Conservation (phyloP, 73 alveolate genomes). For the Durusdinium trenchii region DNA sequence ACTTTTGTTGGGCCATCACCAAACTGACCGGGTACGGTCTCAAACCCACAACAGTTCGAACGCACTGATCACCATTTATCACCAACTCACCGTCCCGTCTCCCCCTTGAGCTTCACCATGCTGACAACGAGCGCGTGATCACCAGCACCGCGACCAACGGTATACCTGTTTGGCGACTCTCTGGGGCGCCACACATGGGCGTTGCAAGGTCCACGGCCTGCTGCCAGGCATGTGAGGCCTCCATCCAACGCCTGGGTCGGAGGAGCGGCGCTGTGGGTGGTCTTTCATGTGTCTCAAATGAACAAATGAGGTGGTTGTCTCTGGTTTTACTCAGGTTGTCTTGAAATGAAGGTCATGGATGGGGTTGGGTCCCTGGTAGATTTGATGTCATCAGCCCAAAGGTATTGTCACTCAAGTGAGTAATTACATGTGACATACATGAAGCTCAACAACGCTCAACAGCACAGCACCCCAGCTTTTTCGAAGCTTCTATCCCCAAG, state of each 20-base stretch:
- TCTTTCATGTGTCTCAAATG: too few species aligned
- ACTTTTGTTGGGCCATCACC: too few species aligned
- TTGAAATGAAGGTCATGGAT: background rate
- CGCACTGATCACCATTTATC: background rate
- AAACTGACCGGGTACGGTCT: too few species aligned
- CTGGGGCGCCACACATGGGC: background rate
- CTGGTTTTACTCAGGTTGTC: background rate
- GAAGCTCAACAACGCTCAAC: too few species aligned
- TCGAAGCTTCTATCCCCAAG: too few species aligned
- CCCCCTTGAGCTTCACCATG: background rate
- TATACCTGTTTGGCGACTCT: too few species aligned
- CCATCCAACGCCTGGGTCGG: slow-evolving; percentile 68
- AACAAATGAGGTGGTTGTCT: background rate
- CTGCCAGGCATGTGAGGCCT: slow-evolving; percentile 81
- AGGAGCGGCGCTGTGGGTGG: background rate
- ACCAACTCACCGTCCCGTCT: background rate
- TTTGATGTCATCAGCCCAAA: background rate
- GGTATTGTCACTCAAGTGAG: too few species aligned
- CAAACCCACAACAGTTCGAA: too few species aligned
- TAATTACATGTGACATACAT: too few species aligned
- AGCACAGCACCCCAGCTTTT: too few species aligned
- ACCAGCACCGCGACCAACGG: too few species aligned
- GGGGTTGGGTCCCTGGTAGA: background rate
- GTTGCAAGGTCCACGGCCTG: slow-evolving; percentile 48
- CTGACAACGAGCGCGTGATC: background rate